Conservation (phyloP, 768 basidiomycete genomes). For the Termitomyces sp. region DNA sequence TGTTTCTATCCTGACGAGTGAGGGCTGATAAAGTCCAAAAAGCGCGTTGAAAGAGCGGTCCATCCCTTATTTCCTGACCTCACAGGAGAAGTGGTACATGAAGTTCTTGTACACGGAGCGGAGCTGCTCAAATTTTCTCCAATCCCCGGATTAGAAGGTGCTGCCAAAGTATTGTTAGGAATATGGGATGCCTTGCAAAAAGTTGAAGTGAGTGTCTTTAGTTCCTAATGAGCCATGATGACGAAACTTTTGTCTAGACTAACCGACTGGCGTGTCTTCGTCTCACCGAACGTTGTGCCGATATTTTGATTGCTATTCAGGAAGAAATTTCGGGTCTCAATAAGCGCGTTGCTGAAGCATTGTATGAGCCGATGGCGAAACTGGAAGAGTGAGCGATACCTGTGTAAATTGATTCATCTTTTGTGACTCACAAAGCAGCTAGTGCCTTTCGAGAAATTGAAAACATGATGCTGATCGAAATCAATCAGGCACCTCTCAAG, state of each 20-base stretch:
- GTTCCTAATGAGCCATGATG: not conserved
- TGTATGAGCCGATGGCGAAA: constrained; percentile 42
- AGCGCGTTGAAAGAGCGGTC: constrained; percentile 28
- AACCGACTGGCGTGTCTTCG: constrained; percentile 67
- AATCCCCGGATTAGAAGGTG: constrained; percentile 44
- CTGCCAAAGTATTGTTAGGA: constrained; percentile 43
- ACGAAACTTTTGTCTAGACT: constrained; percentile 31
- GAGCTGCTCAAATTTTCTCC: constrained; percentile 41
- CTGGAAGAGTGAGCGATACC: constrained; percentile 38
- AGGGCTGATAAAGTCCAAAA: not conserved
- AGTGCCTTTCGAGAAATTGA: constrained; percentile 40
- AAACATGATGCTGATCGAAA: constrained; percentile 48
- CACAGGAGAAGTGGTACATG: constrained; percentile 28
- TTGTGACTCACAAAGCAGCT: not conserved
- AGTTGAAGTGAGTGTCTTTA: constrained; percentile 46
- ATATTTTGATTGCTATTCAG: constrained; percentile 52
- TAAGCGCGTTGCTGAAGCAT: constrained; percentile 35
- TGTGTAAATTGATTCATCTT: not conserved
- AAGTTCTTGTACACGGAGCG: constrained; percentile 25
- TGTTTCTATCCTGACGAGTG: not conserved
- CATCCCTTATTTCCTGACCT: constrained; percentile 26
- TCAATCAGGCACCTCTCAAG: constrained; percentile 64
- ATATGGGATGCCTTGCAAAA: constrained; percentile 59
- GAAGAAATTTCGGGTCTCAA: constrained; percentile 56
- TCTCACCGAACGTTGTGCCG: constrained; percentile 66